Evolutionary conservation across 805 yeast species (phyloP).

Genomic region (Suhomyces prunicola): DNA sequence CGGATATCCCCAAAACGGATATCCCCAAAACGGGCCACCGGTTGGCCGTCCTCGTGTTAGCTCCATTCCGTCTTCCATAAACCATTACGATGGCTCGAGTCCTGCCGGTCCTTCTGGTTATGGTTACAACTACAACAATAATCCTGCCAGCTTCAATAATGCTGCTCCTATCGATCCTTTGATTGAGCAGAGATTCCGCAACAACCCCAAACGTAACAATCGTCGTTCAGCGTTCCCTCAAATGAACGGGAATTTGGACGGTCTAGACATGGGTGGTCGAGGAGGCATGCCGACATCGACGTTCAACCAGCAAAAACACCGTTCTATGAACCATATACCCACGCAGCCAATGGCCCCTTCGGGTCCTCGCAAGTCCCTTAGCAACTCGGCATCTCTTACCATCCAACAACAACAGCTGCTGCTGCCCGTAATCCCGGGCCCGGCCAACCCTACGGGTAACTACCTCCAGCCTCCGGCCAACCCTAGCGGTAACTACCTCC

Average conservation of each 20-base stretch:
- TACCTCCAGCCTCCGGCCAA: slow-evolving; percentile 6
- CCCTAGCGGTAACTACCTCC: slow-evolving; percentile 1
- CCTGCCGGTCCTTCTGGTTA: neutral
- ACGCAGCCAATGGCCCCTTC: neutral
- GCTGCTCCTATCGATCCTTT: slow-evolving; percentile 26
- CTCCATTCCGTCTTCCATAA: slow-evolving; percentile 12
- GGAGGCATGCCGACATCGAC: slow-evolving; percentile 45
- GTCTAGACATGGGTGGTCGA: slow-evolving; percentile 43
- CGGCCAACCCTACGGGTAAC: neutral
- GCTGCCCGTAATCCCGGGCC: neutral
- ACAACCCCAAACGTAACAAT: slow-evolving; percentile 26
- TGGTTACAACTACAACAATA: neutral
- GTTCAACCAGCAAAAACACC: slow-evolving; percentile 7
- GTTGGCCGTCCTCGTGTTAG: slow-evolving; percentile 10
- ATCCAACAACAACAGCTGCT: neutral
- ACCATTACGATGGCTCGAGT: slow-evolving; percentile 12
- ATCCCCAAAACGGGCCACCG: slow-evolving; percentile 12
- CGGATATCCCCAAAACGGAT: slow-evolving; percentile 14
- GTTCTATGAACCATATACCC: slow-evolving; percentile 7
- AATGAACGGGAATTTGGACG: slow-evolving; percentile 28
- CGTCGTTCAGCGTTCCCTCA: slow-evolving; percentile 37
- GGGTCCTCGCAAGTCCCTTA: neutral
- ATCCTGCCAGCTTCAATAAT: slow-evolving; percentile 12
- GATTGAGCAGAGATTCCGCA: slow-evolving; percentile 22
- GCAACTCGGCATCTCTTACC: neutral